A percentile compares a stretch with the other conserved stretches of the same genome.
Evolutionary conservation across 192 early-diverging fungal species (phyloP).

Genomic region (Thoreauomyces humboldtii): DNA sequence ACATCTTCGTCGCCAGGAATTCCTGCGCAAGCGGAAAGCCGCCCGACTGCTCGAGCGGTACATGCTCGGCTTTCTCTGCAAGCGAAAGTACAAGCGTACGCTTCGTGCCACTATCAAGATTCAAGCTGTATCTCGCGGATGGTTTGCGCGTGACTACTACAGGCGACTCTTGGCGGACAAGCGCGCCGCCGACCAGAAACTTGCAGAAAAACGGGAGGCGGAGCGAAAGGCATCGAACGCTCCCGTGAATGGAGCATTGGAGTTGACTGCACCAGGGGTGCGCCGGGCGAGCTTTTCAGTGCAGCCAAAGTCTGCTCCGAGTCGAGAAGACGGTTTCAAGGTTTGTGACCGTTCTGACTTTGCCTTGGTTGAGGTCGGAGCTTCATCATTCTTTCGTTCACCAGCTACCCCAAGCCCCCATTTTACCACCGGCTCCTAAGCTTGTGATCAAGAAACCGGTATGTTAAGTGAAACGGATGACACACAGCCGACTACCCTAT

Average conservation of each 20-base stretch:
- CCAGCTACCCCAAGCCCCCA: too few species aligned
- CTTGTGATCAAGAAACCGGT: too few species aligned
- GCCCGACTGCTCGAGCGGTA: conserved; percentile 31
- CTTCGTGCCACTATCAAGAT: conserved; percentile 44
- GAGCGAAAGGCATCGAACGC: background rate
- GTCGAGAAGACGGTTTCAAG: conserved; percentile 4
- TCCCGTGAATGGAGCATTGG: background rate
- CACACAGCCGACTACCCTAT: too few species aligned
- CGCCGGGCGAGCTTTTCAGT: conserved; percentile 2
- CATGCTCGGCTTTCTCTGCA: conserved; percentile 35
- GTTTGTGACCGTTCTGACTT: too few species aligned
- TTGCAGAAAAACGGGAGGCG: background rate
- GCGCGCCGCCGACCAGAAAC: conserved; percentile 10
- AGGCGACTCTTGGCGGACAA: conserved; percentile 26
- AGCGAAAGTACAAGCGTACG: conserved; percentile 38
- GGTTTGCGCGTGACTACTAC: conserved; percentile 49
- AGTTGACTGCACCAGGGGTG: background rate
- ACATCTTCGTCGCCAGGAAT: conserved; percentile 41
- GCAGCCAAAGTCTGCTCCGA: background rate
- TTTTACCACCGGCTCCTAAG: too few species aligned
- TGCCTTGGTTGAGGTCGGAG: too few species aligned
- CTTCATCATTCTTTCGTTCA: too few species aligned
- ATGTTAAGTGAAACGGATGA: too few species aligned
- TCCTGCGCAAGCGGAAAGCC: conserved; percentile 30
- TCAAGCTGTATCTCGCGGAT: conserved; percentile 47